Conservation (phyloP, 495 filamentous ascomycete species). For the Aspergillus leporis region DNA sequence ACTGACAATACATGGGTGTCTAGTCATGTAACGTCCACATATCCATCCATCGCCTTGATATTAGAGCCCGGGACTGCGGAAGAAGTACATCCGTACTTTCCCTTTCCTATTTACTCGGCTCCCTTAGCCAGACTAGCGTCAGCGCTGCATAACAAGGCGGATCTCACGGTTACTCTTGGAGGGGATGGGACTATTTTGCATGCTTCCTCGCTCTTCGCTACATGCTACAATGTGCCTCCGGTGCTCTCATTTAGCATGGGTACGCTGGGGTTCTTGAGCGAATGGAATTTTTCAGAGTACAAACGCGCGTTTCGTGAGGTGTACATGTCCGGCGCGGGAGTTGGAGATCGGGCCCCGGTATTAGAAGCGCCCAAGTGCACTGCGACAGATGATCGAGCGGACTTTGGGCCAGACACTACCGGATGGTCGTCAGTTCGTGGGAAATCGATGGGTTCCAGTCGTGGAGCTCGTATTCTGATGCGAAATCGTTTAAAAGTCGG, state of each 20-base stretch:
- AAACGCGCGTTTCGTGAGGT: constrained; percentile 89
- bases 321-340: constrained; percentile 83
- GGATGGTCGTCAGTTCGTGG: constrained; percentile 75
- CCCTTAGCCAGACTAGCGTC: constrained; percentile 36
- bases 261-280: constrained; percentile 88
- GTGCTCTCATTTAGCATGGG: constrained; percentile 98
- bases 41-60: constrained; percentile 78
- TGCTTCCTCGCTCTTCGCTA: constrained; percentile 86
- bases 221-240: constrained; percentile 78
- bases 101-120: constrained; percentile 73
- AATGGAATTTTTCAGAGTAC: constrained; percentile 93
- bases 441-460: constrained; percentile 74
- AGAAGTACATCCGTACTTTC: constrained; percentile 68
- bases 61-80: constrained; percentile 76
- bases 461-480: constrained; percentile 76
- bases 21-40: constrained; percentile 75
- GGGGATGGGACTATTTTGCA: constrained; percentile 95
- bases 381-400: constrained; percentile 16
- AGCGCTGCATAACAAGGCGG: constrained; percentile 65
- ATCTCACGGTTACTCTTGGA: constrained; percentile 84
- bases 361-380: constrained; percentile 30
- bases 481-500: constrained; percentile 84
- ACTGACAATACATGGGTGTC: constrained; percentile 10
- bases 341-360: constrained; percentile 44
- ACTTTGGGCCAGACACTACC: constrained; percentile 37